Percentiles rank a stretch among this genome's conserved stretches.
These are phyloP conservation scores for Pilatotrama ljubarskyi DNA, from an alignment of 768 basidiomycete genomes.

Conservation along the genomic window DNA sequence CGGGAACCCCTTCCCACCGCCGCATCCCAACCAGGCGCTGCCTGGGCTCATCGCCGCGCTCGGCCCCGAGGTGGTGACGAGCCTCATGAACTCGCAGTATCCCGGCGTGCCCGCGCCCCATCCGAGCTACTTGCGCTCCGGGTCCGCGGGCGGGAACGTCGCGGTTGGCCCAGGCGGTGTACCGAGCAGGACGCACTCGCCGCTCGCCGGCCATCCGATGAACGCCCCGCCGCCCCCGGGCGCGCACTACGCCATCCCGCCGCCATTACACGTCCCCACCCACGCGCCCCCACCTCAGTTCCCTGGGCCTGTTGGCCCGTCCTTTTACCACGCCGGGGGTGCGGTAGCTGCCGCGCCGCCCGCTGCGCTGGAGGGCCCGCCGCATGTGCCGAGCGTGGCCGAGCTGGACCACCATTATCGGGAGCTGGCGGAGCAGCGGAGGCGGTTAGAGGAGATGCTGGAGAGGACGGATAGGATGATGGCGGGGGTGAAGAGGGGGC, in stretches of 20 bases:
- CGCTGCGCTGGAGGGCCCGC: slow-evolving; percentile 11
- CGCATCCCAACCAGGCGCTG: slow-evolving; percentile 55
- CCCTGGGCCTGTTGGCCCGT: slow-evolving; percentile 17
- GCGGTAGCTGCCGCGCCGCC: slow-evolving; percentile 1
- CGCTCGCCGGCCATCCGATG: slow-evolving; percentile 50
- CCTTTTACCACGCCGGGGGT: slow-evolving; percentile 26
- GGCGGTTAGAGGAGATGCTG: slow-evolving; percentile 70
- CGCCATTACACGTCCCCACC: slow-evolving; percentile 31
- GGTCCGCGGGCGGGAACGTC: slow-evolving; percentile 35
- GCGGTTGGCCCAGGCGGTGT: slow-evolving; percentile 36
- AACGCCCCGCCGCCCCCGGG: slow-evolving; percentile 29
- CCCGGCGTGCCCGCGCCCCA: slow-evolving; percentile 15
- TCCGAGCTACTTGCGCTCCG: slow-evolving; percentile 61
- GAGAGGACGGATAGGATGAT: slow-evolving; percentile 75
- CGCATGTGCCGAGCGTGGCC: slow-evolving; percentile 45
- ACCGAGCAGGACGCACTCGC: slow-evolving; percentile 75
- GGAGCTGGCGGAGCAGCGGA: slow-evolving; percentile 62
- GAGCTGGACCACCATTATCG: slow-evolving; percentile 76
- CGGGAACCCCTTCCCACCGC: slow-evolving; percentile 33
- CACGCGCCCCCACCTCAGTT: slow-evolving; percentile 21
- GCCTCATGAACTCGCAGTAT: slow-evolving; percentile 20
- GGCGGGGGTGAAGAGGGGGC: slow-evolving; percentile 65
- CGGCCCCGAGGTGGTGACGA: slow-evolving; percentile 22
- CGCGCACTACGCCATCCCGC: slow-evolving; percentile 37
- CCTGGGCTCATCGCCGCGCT: slow-evolving; percentile 55